Base-by-base conservation (phyloP, 176 grass and related monocot species). In the Triticum turgidum region DNA sequence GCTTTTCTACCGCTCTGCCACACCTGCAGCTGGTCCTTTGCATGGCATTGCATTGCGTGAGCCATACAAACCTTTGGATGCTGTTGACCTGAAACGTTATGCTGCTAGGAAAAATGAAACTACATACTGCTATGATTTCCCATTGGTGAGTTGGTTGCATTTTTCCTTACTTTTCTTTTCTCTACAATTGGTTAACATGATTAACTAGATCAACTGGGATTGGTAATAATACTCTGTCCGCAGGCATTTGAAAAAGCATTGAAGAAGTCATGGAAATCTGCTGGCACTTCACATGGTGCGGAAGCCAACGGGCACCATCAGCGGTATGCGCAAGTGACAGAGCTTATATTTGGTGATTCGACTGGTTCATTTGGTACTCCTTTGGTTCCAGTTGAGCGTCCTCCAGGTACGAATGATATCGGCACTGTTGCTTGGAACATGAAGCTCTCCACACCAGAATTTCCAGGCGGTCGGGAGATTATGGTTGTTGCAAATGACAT, bases 121-220 rank as follows among this genome's bases (percentile, higher is more conserved):
- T 24, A 98, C 96, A 9, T 98, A 98, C 82, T 98, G 96, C 79
- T 98, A 98, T 58, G 96, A 98, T 87, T 98, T 98, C 72, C 93
- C 96, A 67, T 82, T 98, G 90, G 96, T 94, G 86, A 91, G 88
- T 86, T 76, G 1, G 61, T 87, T 83, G 68, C 76, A 76, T 80
- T 81, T 45, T 56, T 37, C 44, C 20, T 24, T 68, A 47, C 39
- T n/a, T 35, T 61, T 41, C 38, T 51, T 68, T 27, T 12, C 12
- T 58, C 15, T 76, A 25, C 22, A 21, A 62, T 69, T 80, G 12
- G 14, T 76, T 84, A 34, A 11, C 74, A 80, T 65, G n/a, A 27
- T 87, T 90, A 79, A 93, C 47, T 10, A 76, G 34, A 76, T 61
- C 49, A 78, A 78, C 69, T 87, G 20, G 59, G 68, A 24, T 29